phyloP scores from a whole-genome alignment of 192 early-diverging fungal genomes.

The Backusella westeae region DNA sequence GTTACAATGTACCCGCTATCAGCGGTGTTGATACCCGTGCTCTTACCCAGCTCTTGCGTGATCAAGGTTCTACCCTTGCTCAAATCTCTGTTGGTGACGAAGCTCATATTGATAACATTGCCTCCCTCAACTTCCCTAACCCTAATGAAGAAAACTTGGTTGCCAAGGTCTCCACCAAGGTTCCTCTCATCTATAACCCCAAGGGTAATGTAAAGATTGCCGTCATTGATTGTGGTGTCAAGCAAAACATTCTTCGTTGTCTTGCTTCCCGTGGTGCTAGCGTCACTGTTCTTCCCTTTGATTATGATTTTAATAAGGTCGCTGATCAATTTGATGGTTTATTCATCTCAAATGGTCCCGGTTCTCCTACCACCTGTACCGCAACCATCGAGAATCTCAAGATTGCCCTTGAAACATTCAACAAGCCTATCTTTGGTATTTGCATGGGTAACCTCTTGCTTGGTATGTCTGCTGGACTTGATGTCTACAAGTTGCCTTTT shows the following conservation, averaged over 20 bases:
- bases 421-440: constrained; percentile 92
- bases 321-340: constrained; percentile 78
- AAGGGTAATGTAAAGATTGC: constrained; percentile 79
- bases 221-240: constrained; percentile 87
- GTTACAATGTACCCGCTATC: constrained; percentile 82
- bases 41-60: constrained; percentile 79
- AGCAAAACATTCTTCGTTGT: constrained; percentile 90
- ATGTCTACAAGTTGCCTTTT: constrained; percentile 85
- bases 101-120: constrained; percentile 24
- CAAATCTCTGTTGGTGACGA: constrained; percentile 70
- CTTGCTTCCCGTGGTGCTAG: constrained; percentile 75
- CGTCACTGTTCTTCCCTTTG: constrained; percentile 88
- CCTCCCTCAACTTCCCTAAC: constrained; percentile 55
- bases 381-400: constrained; percentile 73
- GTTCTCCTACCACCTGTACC: constrained; percentile 67
- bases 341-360: constrained; percentile 93
- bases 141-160: constrained; percentile 79
- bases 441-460: constrained; percentile 96
- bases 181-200: constrained; percentile 69
- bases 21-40: constrained; percentile 92
- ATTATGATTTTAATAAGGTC: constrained; percentile 67
- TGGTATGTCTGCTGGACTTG: constrained; percentile 86
- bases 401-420: constrained; percentile 55
- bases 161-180: constrained; percentile 75
- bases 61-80: constrained; percentile 83